These are phyloP conservation scores for Colletotrichum gloeosporioides DNA, from an alignment of 2,329 filamentous ascomycete species.

Conservation along the genomic window DNA sequence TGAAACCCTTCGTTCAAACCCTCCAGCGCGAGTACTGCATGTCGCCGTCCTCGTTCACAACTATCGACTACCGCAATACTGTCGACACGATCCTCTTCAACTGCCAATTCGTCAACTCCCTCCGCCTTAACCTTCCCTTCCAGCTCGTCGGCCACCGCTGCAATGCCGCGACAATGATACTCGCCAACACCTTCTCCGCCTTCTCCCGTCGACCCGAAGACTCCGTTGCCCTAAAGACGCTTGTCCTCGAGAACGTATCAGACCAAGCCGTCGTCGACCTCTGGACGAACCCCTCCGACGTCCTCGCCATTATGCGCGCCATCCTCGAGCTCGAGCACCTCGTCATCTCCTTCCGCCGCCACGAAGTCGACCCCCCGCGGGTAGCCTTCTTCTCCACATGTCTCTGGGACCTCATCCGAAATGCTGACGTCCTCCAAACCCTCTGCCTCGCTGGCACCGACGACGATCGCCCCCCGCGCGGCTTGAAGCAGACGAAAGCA, in stretches of 20 bases:
- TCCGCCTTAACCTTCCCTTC: slow-evolving; percentile 58
- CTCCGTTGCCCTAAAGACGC: slow-evolving; percentile 44
- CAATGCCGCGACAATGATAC: slow-evolving; percentile 53
- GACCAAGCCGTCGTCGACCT: slow-evolving; percentile 53
- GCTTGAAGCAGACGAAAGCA: slow-evolving; percentile 42
- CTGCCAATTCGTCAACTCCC: slow-evolving; percentile 47
- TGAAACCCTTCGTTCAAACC: slow-evolving; percentile 48
- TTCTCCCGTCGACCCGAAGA: slow-evolving; percentile 51
- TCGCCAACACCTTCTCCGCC: slow-evolving; percentile 57
- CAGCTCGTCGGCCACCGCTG: slow-evolving; percentile 52
- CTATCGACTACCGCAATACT: slow-evolving; percentile 48
- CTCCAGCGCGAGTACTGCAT: slow-evolving; percentile 54
- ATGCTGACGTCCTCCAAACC: slow-evolving; percentile 48
- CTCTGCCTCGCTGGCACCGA: slow-evolving; percentile 54
- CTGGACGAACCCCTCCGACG: slow-evolving; percentile 56
- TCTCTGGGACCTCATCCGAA: slow-evolving; percentile 55
- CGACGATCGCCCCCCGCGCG: slow-evolving; percentile 39
- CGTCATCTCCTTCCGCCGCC: slow-evolving; percentile 50
- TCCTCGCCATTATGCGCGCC: slow-evolving; percentile 51
- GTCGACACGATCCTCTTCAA: slow-evolving; percentile 48
- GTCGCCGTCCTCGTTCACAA: slow-evolving; percentile 53
- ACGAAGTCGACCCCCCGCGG: slow-evolving; percentile 40
- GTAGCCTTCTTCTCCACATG: slow-evolving; percentile 43
- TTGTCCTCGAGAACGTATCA: slow-evolving; percentile 57
- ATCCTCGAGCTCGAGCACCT: slow-evolving; percentile 49